Evolutionary conservation across 2,329 filamentous ascomycete genomes (phyloP), one percentile per base, ranked within the genome.

Genomic region (Fulvia fulva): DNA sequence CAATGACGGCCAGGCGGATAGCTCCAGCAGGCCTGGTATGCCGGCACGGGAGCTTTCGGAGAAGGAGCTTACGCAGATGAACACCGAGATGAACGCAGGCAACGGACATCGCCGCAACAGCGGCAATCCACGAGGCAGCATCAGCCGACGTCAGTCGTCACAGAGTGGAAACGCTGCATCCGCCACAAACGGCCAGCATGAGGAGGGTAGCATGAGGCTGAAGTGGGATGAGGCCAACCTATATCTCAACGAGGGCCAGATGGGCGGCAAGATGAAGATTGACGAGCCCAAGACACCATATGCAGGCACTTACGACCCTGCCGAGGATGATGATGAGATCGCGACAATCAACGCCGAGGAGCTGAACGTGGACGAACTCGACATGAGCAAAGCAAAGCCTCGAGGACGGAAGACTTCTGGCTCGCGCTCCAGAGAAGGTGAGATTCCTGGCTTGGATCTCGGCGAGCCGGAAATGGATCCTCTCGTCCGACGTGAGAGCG

Each of bases 221-320:
- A 96, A 97, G 78, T 99, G 94, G 94, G 94, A 99, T 75, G 94
- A 99, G 79, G 94, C 90, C 47, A 99, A 99, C 72, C 83, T 99
- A 30, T 99, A 97, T 77, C 83, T 99, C 54, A 94, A 94, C 7
- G 94, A 99, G 78, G 93, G 97, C 76, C 91, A 97, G 76, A 92
- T 90, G 76, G 91, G 87, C 59, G 88, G 89, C 62, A 97, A 92
- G 59, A 99, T 99, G 94, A 99, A 97, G 81, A 99, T 99, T 65
- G 90, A 91, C 66, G 94, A 99, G 78, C 94, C 94, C 61, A 99
- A 99, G 82, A 99, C 94, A 7, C 94, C 94, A 4, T 99, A 93
- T 73, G 94, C 91, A 34, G 89, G 88, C 71, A 90, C 91, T 70
- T 97, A 97, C 75, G 90, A 97, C 71, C 91, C 92, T 4, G 74